Evolutionary conservation across 164 flowering plant genomes (phyloP), one percentile per base, ranked within the genome.

Genomic region (Tinospora cordifolia): DNA sequence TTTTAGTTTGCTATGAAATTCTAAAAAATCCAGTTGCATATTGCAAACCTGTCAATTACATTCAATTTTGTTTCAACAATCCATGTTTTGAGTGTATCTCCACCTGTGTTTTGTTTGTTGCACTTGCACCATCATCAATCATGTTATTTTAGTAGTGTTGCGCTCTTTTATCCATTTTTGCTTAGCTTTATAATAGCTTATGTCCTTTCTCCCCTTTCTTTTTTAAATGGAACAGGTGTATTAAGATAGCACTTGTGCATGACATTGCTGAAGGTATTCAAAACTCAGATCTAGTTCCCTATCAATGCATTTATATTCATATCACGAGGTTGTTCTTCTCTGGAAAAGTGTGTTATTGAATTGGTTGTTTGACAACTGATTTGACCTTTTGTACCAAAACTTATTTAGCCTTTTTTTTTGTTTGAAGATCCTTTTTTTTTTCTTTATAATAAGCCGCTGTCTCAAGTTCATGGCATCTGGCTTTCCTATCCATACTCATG

Each of bases 191-290:
- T 13, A 11, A 51, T 3, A 51, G 36, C 49, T 68, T 22, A 10
- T 3, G 25, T 68, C 22, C 26, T 72, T 21, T 69, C 15, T 65
- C 13, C 21, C 34, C 34, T 78, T 26, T 40, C 19, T 27, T 19
- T 59, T 21, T 69, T 62, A 4, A 19, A 51, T 78, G 24, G 24
- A 69, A 70, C 88, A 93, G 98, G 91, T 94, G 98, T 76, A 89
- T 94, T 57, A 91, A 94, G 88, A 89, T 94, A 67, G 97, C 98
- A 63, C 83, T 94, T 69, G 93, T 94, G 76, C 98, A 94, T 79
- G 98, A 94, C 72, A 94, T 94, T 75, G 97, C 97, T 26, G 97
- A 93, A 91, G 98, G 98, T 91, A 87, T 14, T 26, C 49, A 12
- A 17, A 39, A 40, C 68, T 62, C 24, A 8, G 15, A 27, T 14